A percentile compares a stretch with the other conserved stretches of the same genome.
These are phyloP conservation scores for Peronospora belbahrii DNA, from an alignment of 352 stramenopile species.

Conservation along the genomic window DNA sequence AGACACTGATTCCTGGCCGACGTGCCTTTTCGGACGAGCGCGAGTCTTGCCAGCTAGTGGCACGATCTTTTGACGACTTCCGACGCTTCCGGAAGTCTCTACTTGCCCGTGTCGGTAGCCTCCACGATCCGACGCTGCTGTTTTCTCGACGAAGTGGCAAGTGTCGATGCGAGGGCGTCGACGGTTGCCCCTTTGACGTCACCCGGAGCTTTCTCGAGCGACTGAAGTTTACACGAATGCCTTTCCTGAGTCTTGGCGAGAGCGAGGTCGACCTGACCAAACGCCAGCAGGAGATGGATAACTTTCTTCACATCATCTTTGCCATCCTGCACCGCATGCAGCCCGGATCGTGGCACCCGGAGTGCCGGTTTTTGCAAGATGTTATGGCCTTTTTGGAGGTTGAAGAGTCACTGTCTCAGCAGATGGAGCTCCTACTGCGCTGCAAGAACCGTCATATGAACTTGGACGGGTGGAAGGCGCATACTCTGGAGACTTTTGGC, in stretches of 20 bases:
- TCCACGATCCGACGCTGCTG: slow-evolving; percentile 31
- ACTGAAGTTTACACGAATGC: slow-evolving; percentile 69
- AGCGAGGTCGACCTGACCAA: slow-evolving; percentile 42
- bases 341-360: slow-evolving; percentile 46
- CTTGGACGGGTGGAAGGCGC: slow-evolving; percentile 68
- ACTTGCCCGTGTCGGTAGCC: slow-evolving; percentile 45
- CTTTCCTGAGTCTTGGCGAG: slow-evolving; percentile 47
- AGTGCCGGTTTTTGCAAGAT: slow-evolving; percentile 77
- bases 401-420: slow-evolving; percentile 59
- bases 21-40: slow-evolving; percentile 51
- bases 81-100: slow-evolving; percentile 68
- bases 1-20: slow-evolving; percentile 54
- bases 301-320: slow-evolving; percentile 77
- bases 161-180: slow-evolving; percentile 47
- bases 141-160: slow-evolving; percentile 33
- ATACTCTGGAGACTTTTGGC: slow-evolving; percentile 72
- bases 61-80: slow-evolving; percentile 75
- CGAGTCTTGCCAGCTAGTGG: slow-evolving; percentile 60
- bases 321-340: slow-evolving; percentile 73
- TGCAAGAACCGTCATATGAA: slow-evolving; percentile 60
- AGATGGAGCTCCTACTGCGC: slow-evolving; percentile 58
- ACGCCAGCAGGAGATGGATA: slow-evolving; percentile 74
- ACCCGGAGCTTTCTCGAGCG: slow-evolving; percentile 65
- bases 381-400: slow-evolving; percentile 76
- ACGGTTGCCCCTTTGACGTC: slow-evolving; percentile 63